Evolutionary conservation across 2,329 filamentous ascomycete genomes (phyloP).

Genomic region (Fusarium coicis): DNA sequence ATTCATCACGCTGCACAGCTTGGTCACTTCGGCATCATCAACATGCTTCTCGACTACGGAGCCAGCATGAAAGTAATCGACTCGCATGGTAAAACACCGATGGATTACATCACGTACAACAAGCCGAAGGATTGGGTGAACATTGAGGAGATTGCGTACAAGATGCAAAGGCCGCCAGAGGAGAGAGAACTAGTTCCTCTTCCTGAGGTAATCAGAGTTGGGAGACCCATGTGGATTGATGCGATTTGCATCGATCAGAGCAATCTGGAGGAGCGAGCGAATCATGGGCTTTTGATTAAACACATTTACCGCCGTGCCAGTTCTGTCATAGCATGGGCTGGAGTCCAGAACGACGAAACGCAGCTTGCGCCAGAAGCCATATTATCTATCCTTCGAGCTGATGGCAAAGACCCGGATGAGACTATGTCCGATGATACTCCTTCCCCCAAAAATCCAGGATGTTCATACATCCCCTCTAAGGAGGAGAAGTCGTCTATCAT

Average conservation of each 20-base stretch:
- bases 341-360: background rate
- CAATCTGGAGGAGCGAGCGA: fast-evolving
- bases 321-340: background rate
- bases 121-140: background rate
- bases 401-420: background rate
- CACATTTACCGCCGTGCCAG: background rate
- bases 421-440: background rate
- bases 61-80: background rate
- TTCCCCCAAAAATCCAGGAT: fast-evolving
- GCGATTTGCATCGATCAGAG: background rate
- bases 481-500: background rate
- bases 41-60: background rate
- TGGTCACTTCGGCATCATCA: background rate
- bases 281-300: background rate
- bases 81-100: background rate
- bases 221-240: slow-evolving; percentile 14
- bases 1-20: background rate
- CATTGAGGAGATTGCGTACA: background rate
- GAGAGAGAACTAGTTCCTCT: background rate
- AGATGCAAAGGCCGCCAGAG: background rate
- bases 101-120: background rate
- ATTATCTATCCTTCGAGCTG: background rate
- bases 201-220: background rate
- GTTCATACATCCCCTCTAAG: fast-evolving
- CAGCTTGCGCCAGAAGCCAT: background rate